A percentile compares a stretch with the other conserved stretches of the same genome.
phyloP scores from a whole-genome alignment of 1,284 basidiomycete species.

The Puccinia triticina region DNA sequence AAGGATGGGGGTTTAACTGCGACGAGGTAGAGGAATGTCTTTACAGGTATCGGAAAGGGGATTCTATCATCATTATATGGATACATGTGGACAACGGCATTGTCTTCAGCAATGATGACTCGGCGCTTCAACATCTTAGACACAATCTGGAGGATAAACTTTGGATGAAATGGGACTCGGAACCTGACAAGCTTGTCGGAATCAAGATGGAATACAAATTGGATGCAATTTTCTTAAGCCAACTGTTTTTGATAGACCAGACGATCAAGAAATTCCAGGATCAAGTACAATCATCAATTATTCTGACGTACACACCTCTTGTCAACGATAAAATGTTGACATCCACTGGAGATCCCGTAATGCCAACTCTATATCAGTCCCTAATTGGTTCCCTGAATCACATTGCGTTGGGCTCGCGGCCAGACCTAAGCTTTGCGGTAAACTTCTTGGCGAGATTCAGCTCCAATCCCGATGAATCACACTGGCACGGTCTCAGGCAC shows the following conservation, averaged over 20 bases:
- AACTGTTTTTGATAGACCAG: neutral
- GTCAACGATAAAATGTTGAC: neutral
- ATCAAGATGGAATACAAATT: neutral
- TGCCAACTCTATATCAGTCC: neutral
- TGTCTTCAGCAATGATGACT: neutral
- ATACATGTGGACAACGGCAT: conserved; percentile 21
- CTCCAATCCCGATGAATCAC: neutral
- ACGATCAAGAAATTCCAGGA: neutral
- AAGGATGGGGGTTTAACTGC: no score
- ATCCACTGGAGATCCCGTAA: neutral
- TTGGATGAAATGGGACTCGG: neutral
- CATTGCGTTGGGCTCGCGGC: no score
- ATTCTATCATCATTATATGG: conserved; percentile 1
- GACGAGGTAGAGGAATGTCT: no score
- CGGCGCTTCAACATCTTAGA: neutral
- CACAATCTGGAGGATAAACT: neutral
- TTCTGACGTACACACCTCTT: no score
- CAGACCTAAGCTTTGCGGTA: no score
- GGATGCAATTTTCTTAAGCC: neutral
- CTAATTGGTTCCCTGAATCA: no score
- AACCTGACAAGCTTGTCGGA: neutral
- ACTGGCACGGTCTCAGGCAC: neutral
- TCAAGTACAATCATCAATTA: neutral
- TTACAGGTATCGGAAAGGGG: neutral
- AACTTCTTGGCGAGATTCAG: neutral